Evolutionary conservation across 306 rosid genomes (phyloP).

Genomic region (Trifolium pratense): DNA sequence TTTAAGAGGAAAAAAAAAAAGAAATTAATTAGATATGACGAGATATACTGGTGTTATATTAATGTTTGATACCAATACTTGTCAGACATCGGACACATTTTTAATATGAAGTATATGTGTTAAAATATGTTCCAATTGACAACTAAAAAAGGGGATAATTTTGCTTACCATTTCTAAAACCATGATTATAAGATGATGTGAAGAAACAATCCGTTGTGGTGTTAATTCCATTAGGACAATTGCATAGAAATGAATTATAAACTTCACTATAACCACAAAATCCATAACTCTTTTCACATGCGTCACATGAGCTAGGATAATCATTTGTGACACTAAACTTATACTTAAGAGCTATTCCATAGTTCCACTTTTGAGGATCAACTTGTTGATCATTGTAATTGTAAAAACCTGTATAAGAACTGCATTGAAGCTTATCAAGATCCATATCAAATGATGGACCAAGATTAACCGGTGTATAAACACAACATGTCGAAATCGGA

Average conservation of each 20-base stretch:
- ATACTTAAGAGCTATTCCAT: constrained; percentile 78
- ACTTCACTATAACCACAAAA: constrained; percentile 61
- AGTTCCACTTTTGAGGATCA: constrained; percentile 83
- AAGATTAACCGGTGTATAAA: constrained; percentile 78
- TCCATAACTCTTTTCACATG: constrained; percentile 73
- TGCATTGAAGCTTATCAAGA: constrained; percentile 74
- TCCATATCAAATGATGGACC: constrained; percentile 88
- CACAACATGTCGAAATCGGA: constrained; percentile 77
- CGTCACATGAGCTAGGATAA: constrained; percentile 65
- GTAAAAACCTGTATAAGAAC: constrained; percentile 80
- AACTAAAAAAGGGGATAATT: not conserved
- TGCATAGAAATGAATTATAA: constrained; percentile 65
- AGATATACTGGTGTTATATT: not conserved
- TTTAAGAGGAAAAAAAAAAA: not conserved
- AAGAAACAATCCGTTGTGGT: constrained; percentile 70
- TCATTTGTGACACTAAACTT: constrained; percentile 78
- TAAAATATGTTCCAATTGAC: not conserved
- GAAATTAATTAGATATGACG: not conserved
- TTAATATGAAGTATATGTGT: not conserved
- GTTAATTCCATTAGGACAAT: constrained; percentile 79
- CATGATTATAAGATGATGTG: constrained; percentile 50
- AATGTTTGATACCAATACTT: not conserved
- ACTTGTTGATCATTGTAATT: constrained; percentile 66
- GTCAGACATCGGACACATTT: too few relatives aligned
- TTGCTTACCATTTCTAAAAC: constrained; percentile 57